Evolutionary conservation across 2,329 filamentous ascomycete genomes (phyloP), one percentile per base, ranked within the genome.

Genomic region (Botrytis fabae): DNA sequence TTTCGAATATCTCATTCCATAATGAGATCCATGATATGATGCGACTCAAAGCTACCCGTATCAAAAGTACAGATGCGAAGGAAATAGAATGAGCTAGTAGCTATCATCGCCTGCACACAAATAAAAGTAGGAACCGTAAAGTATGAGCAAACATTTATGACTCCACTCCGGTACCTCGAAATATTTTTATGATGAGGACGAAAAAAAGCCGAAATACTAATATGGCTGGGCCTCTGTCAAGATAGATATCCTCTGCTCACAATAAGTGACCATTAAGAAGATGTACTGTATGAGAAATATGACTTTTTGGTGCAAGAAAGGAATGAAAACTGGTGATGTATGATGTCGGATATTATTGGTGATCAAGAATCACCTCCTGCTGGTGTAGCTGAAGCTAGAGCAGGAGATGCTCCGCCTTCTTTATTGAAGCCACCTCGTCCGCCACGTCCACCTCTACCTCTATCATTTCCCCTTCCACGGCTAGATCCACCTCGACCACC

Each of bases 401-500:
- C 88, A 61, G 80, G 80, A 25, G 80, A 80, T 46, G 85, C 85
- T 69, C 84, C 85, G 75, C 74, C 74, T 65, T 90, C 87, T 72
- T 88, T 89, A 83, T 89, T 91, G 75, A 81, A 83, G 79, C 85
- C 85, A 51, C 88, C 87, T 73, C 88, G 86, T 72, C 85, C 82
- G 57, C 88, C 87, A 69, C 88, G 85, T 18, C 87, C 86, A 46
- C 88, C 86, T 69, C 88, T 89, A 64, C 89, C 84, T 64, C 89
- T 83, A 69, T 86, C 86, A 75, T 85, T 83, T 74, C 88, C 85
- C 75, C 87, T 83, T 74, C 85, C 84, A 75, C 88, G 85, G 74
- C 88, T 85, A 73, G 88, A 83, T 72, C 85, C 84, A 73, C 86
- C 91, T 80, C 90, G 92, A 72, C 84, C 83, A 76, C 88, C 84